A percentile compares a stretch with the other conserved stretches of the same genome.
phyloP scores from a whole-genome alignment of 768 basidiomycete species.

The Pseudohyphozyma bogoriensis region DNA sequence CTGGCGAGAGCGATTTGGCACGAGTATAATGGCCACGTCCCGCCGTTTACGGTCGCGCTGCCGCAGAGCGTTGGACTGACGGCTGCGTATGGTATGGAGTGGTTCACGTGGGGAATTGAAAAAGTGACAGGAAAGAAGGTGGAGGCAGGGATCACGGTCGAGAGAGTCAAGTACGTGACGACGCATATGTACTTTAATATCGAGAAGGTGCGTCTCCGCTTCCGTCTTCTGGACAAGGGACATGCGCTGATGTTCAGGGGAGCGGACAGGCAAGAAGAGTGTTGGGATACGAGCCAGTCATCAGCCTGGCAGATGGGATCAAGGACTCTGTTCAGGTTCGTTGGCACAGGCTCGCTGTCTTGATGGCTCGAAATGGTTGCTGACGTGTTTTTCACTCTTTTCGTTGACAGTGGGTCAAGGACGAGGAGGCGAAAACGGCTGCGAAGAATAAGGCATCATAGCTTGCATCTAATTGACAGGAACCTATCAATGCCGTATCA shows the following conservation, averaged over 20 bases:
- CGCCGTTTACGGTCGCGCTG: conserved; percentile 13
- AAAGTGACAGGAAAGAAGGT: conserved; percentile 75
- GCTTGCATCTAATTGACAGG: too few relatives aligned
- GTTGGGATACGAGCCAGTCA: conserved; percentile 84
- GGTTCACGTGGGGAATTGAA: conserved; percentile 59
- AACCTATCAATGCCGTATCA: too few relatives aligned
- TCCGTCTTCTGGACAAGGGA: too few relatives aligned
- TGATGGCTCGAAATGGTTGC: too few relatives aligned
- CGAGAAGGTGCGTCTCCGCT: conserved; percentile 53
- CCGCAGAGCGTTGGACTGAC: conserved; percentile 40
- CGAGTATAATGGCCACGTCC: conserved; percentile 44
- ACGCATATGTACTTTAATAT: conserved; percentile 82
- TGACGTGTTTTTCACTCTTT: too few relatives aligned
- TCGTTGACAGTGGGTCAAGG: too few relatives aligned
- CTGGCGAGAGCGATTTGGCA: conserved; percentile 72
- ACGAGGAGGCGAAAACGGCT: too few relatives aligned
- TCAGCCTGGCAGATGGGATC: conserved; percentile 80
- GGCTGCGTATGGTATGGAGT: conserved; percentile 63
- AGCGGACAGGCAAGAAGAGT: conserved; percentile 58
- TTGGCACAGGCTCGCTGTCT: too few relatives aligned
- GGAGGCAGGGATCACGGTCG: conserved; percentile 75
- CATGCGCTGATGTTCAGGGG: background rate
- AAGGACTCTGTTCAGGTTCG: conserved; percentile 52
- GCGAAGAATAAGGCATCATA: too few relatives aligned
- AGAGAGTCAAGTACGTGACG: conserved; percentile 69